Evolutionary conservation across 2,329 filamentous ascomycete species (phyloP).

Genomic region (Seiridium cupressi): DNA sequence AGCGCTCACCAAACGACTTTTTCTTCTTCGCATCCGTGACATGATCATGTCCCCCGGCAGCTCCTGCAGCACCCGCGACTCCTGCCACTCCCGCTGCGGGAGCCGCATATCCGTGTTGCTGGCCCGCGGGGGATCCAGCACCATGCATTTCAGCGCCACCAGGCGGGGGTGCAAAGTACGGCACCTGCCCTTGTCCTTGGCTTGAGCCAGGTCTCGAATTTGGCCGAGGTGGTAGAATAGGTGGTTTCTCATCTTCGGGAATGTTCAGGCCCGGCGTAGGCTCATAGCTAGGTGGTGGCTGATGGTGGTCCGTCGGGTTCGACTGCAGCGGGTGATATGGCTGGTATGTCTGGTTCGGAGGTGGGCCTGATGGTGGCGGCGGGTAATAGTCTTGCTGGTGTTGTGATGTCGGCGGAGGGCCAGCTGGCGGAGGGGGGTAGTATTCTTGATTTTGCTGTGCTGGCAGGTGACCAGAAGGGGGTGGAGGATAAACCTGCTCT

Average conservation of each 20-base stretch:
- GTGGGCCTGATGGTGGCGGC: constrained; percentile 9
- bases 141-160: background rate
- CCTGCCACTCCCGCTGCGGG: background rate
- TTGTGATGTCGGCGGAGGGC: background rate
- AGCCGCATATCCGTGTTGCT: background rate
- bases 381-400: constrained; percentile 4
- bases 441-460: background rate
- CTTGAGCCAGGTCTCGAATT: constrained; percentile 6
- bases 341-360: background rate
- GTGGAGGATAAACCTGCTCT: background rate
- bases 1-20: constrained; percentile 16
- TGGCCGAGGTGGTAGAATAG: constrained; percentile 7
- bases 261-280: background rate
- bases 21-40: constrained; percentile 15
- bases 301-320: constrained; percentile 7
- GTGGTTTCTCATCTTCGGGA: constrained; percentile 8
- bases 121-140: background rate
- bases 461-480: background rate
- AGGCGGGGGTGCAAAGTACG: constrained; percentile 10
- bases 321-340: constrained; percentile 11
- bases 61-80: background rate
- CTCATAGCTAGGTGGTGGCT: constrained; percentile 6
- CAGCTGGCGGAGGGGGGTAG: background rate
- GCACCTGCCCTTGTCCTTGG: constrained; percentile 5
- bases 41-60: constrained; percentile 18